phyloP scores from a whole-genome alignment of 331 rosid genomes.

The Acacia pycnantha region DNA sequence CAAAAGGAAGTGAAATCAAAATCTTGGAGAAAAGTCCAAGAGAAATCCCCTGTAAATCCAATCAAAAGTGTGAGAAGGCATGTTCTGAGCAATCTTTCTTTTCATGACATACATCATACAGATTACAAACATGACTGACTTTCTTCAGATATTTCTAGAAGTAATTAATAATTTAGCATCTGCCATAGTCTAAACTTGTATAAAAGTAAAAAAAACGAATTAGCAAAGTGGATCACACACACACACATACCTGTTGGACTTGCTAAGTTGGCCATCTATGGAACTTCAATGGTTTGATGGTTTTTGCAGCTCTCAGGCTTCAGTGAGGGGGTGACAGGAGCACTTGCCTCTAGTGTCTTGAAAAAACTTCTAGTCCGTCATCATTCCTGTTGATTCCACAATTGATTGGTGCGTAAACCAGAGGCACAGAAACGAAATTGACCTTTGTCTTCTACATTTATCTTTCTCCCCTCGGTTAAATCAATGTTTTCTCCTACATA shows the following conservation, averaged over 20 bases:
- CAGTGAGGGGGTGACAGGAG: not conserved
- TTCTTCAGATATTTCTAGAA: not conserved
- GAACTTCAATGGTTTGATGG: not conserved
- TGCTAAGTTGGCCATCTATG: not conserved
- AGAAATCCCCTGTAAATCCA: slow-evolving; percentile 30
- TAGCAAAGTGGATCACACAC: not conserved
- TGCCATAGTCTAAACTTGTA: not conserved
- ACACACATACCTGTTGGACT: not conserved
- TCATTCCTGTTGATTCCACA: not conserved
- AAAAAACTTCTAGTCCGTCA: not conserved
- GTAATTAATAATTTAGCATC: not conserved
- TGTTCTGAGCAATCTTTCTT: not conserved
- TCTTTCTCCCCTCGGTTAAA: not conserved
- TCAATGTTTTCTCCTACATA: not conserved
- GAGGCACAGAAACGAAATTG: not conserved
- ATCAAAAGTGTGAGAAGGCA: not conserved
- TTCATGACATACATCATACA: not conserved
- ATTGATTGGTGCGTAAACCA: not conserved
- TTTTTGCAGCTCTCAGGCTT: not conserved
- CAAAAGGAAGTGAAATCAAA: slow-evolving; percentile 44
- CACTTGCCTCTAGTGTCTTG: not conserved
- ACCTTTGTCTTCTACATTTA: not conserved
- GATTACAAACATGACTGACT: not conserved
- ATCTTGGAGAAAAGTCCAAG: slow-evolving; percentile 46
- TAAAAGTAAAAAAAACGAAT: not conserved